Evolutionary conservation across 1,284 basidiomycete genomes (phyloP).

Genomic region (Boletellus sp.): DNA sequence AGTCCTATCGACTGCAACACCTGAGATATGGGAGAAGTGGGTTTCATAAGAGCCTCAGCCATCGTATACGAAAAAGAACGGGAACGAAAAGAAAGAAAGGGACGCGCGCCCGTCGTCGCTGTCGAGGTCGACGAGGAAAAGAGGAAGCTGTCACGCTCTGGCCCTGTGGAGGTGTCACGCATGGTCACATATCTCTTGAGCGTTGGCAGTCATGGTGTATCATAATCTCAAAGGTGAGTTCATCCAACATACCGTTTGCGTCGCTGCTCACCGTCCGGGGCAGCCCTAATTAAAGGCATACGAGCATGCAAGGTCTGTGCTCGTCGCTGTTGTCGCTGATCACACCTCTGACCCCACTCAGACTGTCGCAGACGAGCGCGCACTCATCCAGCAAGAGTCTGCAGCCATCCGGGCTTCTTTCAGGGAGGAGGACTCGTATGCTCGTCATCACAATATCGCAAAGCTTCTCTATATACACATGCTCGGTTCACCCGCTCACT

Average conservation of each 20-base stretch:
- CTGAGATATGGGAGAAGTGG: slow-evolving; percentile 56
- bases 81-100: neutral
- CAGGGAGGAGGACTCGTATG: slow-evolving; percentile 92
- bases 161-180: slow-evolving; percentile 17
- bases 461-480: slow-evolving; percentile 99
- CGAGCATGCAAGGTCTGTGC: slow-evolving; percentile 80
- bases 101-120: slow-evolving; percentile 16
- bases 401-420: slow-evolving; percentile 97
- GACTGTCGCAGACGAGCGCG: slow-evolving; percentile 98
- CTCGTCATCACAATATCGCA: slow-evolving; percentile 95
- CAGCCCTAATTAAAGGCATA: slow-evolving; percentile 94
- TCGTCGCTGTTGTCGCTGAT: slow-evolving; percentile 2
- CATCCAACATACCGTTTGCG: slow-evolving; percentile 8
- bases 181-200: slow-evolving; percentile 20
- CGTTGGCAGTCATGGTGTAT: slow-evolving; percentile 59
- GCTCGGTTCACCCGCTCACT: slow-evolving; percentile 99
- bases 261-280: slow-evolving; percentile 20
- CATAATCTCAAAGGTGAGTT: slow-evolving; percentile 86
- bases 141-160: slow-evolving; percentile 16
- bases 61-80: slow-evolving; percentile 12
- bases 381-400: slow-evolving; percentile 97
- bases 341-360: slow-evolving; percentile 37
- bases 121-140: slow-evolving; percentile 19
- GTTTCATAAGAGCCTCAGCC: slow-evolving; percentile 26
- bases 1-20: slow-evolving; percentile 64